Percentiles rank a stretch among this genome's conserved stretches.
phyloP scores from a whole-genome alignment of 2,329 filamentous ascomycete species.

The Blumeria graminis region DNA sequence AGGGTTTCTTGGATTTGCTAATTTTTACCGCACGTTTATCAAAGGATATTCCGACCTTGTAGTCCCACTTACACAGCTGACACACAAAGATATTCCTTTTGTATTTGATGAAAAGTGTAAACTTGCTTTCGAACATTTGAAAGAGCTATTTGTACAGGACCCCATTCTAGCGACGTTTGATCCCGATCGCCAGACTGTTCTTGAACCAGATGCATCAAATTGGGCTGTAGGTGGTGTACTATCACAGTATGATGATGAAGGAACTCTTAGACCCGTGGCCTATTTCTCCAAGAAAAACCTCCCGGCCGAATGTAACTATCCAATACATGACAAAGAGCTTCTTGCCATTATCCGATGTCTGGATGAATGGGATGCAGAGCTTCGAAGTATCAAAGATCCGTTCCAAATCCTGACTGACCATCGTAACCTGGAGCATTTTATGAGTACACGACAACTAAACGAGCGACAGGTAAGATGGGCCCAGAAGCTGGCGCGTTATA shows the following conservation, averaged over 20 bases:
- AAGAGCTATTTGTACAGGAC: not conserved
- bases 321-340: not conserved
- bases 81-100: too few species aligned
- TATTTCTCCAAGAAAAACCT: not conserved
- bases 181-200: not conserved
- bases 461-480: not conserved
- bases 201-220: not conserved
- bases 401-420: not conserved
- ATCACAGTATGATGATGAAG: not conserved
- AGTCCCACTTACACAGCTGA: too few species aligned
- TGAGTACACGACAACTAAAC: not conserved
- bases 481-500: not conserved
- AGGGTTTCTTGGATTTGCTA: conserved; percentile 3
- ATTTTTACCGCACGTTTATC: conserved; percentile 5
- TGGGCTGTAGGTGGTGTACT: not conserved
- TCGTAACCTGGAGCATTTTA: not conserved
- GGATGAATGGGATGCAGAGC: not conserved
- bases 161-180: not conserved
- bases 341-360: not conserved
- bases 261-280: not conserved
- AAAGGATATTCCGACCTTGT: not conserved
- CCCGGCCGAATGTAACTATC: not conserved
- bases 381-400: not conserved
- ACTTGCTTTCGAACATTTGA: not conserved
- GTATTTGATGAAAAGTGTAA: not conserved